These are phyloP conservation scores for Nemania bipapillata DNA, from an alignment of 2,329 filamentous ascomycete species.

Conservation along the genomic window DNA sequence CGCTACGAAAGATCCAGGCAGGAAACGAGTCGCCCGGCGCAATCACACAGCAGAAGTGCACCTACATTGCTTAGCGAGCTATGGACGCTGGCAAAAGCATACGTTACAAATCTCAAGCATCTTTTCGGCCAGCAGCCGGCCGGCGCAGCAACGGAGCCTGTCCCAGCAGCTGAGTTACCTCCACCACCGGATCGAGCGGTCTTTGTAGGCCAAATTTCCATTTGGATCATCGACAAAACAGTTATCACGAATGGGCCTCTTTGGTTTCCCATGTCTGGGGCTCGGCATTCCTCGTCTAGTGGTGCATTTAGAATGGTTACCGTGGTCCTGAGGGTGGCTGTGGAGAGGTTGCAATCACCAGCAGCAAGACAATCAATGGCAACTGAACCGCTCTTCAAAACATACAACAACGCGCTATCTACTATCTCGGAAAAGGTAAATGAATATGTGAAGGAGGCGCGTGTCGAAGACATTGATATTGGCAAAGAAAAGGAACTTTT, in stretches of 20 bases:
- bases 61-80: not conserved
- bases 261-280: not conserved
- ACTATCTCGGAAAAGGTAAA: conserved; percentile 15
- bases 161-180: not conserved
- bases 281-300: not conserved
- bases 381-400: not conserved
- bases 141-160: not conserved
- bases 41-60: not conserved
- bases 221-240: conserved; percentile 10
- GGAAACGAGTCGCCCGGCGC: not conserved
- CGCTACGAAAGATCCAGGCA: conserved; percentile 1
- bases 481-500: conserved; percentile 12
- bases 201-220: conserved; percentile 10
- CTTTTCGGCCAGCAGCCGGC: not conserved
- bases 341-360: not conserved
- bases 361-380: not conserved
- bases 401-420: conserved; percentile 14
- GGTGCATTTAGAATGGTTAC: not conserved
- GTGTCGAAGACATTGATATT: conserved; percentile 18
- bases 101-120: not conserved
- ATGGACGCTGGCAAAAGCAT: conserved; percentile 1
- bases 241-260: not conserved
- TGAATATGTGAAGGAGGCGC: conserved; percentile 7
- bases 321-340: not conserved
- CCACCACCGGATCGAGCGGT: not conserved